Base-by-base conservation (phyloP, 208 protist genomes). In the Trypanosomatidae sp. region DNA sequence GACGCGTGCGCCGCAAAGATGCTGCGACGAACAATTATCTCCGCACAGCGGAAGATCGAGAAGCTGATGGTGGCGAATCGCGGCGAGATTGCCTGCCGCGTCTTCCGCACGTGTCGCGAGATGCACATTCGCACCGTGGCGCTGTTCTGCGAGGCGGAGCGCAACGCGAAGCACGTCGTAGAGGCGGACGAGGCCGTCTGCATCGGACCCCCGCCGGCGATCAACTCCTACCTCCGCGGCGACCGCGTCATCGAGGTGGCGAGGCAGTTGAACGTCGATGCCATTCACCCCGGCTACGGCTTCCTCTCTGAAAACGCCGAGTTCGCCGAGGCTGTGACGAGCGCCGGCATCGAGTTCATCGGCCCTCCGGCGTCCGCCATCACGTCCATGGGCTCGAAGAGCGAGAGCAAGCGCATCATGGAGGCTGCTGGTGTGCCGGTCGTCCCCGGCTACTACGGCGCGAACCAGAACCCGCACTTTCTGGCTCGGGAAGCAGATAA, bases 51-150 rank as follows among this genome's bases (percentile, higher is more conserved):
- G n/a, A 77, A 82, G 66, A 72, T 98, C 36, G 89, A 98, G 49
- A 99, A 99, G 81, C 84, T 99, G 5, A 80, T 99, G 9, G 94
- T 99, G 36, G 98, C 98, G 15, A 99, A 99, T 71, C 87, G 98
- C 56, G 99, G 98, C 36, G 99, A 99, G 80, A 99, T 99, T 80
- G 98, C 99, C 0, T 99, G 98, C 80, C 87, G 98, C 62, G 87
- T 99, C 4, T 95, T 98, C 56, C 76, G 79, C 36, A 99, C 98
- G 19, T 98, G 97, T 30, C 79, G 86, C 30, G 76, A 84, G 58
- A 74, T 99, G 60, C 97, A 96, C 68, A 98, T 99, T 60, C 83
- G 88, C 55, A 99, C 97, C 0, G 98, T 99, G 9, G 98, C 98
- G 4, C 97, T 99, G 25, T 98, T 96, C 76, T 95, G 79, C 66